Conservation (phyloP, 768 basidiomycete genomes). For the Rickenella mellea region DNA sequence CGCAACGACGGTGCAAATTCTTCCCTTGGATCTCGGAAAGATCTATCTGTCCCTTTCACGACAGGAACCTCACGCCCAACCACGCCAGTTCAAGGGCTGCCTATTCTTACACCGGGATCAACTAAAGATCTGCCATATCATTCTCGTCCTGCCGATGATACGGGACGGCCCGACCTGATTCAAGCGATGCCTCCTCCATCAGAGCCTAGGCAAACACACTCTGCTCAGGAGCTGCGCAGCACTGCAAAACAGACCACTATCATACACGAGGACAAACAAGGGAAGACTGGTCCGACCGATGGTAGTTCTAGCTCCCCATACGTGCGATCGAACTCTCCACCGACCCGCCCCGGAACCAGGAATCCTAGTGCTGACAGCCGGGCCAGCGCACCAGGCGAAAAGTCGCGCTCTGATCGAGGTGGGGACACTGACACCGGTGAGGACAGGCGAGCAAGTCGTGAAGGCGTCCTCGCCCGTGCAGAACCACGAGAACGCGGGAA, state of each 20-base stretch:
- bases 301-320: slow-evolving; percentile 26
- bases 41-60: too few species aligned
- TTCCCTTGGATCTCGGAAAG: too few species aligned
- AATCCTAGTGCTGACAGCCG: slow-evolving; percentile 68
- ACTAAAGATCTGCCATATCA: too few species aligned
- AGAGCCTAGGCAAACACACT: slow-evolving; percentile 67
- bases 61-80: too few species aligned
- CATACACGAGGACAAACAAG: slow-evolving; percentile 1
- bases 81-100: too few species aligned
- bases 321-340: slow-evolving; percentile 56
- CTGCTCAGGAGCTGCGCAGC: slow-evolving; percentile 72
- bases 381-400: slow-evolving; percentile 44
- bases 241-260: slow-evolving; percentile 62
- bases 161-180: too few species aligned
- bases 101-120: too few species aligned
- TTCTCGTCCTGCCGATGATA: too few species aligned
- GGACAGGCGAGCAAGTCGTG: slow-evolving; percentile 46
- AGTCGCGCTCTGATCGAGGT: slow-evolving; percentile 39
- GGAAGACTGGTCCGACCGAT: slow-evolving; percentile 31
- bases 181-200: slow-evolving; percentile 67
- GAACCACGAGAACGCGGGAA: slow-evolving; percentile 41
- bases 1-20: too few species aligned
- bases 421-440: slow-evolving; percentile 37
- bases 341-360: slow-evolving; percentile 57
- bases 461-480: slow-evolving; percentile 25